A percentile compares a stretch with the other conserved stretches of the same genome.
phyloP scores from a whole-genome alignment of 768 basidiomycete genomes.

The Auricularia sp. region DNA sequence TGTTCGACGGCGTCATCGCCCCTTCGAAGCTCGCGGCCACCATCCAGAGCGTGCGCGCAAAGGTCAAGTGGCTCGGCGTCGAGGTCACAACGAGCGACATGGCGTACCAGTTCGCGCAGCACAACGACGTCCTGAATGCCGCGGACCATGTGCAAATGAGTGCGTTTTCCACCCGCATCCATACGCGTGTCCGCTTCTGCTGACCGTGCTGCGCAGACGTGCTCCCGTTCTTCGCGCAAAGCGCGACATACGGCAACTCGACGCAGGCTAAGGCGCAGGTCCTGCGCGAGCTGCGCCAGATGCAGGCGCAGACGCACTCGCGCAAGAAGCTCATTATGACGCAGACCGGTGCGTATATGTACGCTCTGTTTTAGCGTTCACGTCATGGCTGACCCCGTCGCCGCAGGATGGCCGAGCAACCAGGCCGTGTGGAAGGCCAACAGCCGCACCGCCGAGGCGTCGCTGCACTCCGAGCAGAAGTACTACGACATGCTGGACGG shows the following conservation, averaged over 20 bases:
- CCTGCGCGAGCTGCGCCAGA: constrained; percentile 51
- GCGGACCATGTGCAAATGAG: background rate
- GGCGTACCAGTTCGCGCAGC: constrained; percentile 34
- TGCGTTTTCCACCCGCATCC: background rate
- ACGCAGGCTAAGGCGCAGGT: constrained; percentile 53
- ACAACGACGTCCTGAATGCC: constrained; percentile 14
- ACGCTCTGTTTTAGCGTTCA: too few species aligned
- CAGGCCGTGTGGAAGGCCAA: background rate
- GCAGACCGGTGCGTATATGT: constrained; percentile 25
- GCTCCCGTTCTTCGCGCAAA: constrained; percentile 54
- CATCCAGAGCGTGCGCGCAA: constrained; percentile 39
- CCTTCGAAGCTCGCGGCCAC: constrained; percentile 41
- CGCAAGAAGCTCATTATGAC: constrained; percentile 59
- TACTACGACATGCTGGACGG: constrained; percentile 57
- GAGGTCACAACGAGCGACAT: constrained; percentile 62
- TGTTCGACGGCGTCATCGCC: constrained; percentile 48
- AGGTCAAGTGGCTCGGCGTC: constrained; percentile 43
- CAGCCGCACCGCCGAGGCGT: background rate
- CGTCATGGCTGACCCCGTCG: background rate
- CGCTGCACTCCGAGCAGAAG: constrained; percentile 26
- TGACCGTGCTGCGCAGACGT: constrained; percentile 14
- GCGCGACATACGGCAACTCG: constrained; percentile 44
- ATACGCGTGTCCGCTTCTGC: background rate
- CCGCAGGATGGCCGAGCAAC: background rate
- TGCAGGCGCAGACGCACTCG: constrained; percentile 19